These are phyloP conservation scores for Hypericum androsaemum DNA, from an alignment of 345 rosid genomes.

Conservation along the genomic window DNA sequence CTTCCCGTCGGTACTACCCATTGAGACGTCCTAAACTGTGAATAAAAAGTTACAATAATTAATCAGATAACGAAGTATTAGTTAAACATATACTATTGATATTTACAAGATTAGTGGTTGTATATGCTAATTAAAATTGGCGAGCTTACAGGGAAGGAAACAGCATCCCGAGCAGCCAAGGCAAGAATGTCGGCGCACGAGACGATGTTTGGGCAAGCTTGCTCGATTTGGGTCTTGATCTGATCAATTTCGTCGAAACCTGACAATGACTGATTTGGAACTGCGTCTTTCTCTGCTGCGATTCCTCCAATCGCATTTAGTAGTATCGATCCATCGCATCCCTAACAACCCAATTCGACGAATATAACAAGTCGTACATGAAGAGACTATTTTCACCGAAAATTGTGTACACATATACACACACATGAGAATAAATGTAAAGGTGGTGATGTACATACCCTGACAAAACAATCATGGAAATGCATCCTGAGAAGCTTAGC, in stretches of 20 bases:
- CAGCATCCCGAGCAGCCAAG: constrained; percentile 55
- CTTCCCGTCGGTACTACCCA: not conserved
- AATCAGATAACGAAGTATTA: no score
- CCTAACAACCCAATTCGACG: constrained; percentile 16
- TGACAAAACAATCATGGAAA: constrained; percentile 59
- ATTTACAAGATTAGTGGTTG: no score
- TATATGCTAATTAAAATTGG: no score
- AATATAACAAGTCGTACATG: not conserved
- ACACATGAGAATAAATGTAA: not conserved
- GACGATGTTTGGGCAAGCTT: constrained; percentile 34
- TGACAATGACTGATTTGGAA: constrained; percentile 32
- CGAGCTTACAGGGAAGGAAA: constrained; percentile 37
- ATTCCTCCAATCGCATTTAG: constrained; percentile 25
- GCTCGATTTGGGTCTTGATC: constrained; percentile 37
- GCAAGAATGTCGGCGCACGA: constrained; percentile 58
- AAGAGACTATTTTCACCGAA: no score
- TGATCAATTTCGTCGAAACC: constrained; percentile 60
- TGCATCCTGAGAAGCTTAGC: constrained; percentile 47
- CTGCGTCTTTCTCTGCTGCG: constrained; percentile 42
- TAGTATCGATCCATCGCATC: constrained; percentile 55
- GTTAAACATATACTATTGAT: no score
- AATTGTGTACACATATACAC: no score
- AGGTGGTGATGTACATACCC: constrained; percentile 23
- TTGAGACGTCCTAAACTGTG: constrained; percentile 29
- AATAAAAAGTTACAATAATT: not conserved